Evolutionary conservation across 2,329 filamentous ascomycete genomes (phyloP), one percentile per base, ranked within the genome.

Genomic region (Parafenestella ontariensis): DNA sequence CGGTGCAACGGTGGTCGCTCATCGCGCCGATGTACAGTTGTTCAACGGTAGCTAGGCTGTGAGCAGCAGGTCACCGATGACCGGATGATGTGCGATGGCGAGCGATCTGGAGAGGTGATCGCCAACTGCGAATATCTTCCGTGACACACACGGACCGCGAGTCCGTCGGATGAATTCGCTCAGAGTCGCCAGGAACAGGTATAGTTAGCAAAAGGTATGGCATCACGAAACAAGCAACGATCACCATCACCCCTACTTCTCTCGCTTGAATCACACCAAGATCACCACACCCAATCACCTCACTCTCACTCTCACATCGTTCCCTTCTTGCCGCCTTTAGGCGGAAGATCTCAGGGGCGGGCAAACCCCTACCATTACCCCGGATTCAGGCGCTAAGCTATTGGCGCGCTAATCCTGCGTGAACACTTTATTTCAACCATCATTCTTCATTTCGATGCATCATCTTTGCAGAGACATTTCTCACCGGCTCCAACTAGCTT

Each of bases 381-480:
- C 54, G 55, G 61, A 53, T 52, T 46, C 36, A 24, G 43, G 28
- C 53, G 52, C 62, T 66, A 66, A 51, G 41, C 64, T 52, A 55
- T 52, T 34, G 43, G 42, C 54, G 54, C 66, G 59, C 65, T 67
- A 69, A 58, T 54, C 53, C 58, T 64, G 61, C 64, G 54, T 59
- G 54, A 65, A 52, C 65, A 70, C 70, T 71, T 54, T 70, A 71
- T 66, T 64, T 65, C 61, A 64, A 69, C 69, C 63, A 58, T 62
- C 58, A 61, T 54, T 64, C 49, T 61, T 61, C 61, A 66, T 66
- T 44, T 68, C 50, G 52, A 39, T 58, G 62, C 62, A 59, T 59
- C 55, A 54, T 42, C 37, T 43, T 55, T 56, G 48, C 54, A 61
- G 36, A 51, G 50, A 47, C 49, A 37, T 54, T 52, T 51, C 60